A percentile compares a stretch with the other conserved stretches of the same genome.
Evolutionary conservation across 1,284 basidiomycete genomes (phyloP).

Genomic region (Puccinia coronata): DNA sequence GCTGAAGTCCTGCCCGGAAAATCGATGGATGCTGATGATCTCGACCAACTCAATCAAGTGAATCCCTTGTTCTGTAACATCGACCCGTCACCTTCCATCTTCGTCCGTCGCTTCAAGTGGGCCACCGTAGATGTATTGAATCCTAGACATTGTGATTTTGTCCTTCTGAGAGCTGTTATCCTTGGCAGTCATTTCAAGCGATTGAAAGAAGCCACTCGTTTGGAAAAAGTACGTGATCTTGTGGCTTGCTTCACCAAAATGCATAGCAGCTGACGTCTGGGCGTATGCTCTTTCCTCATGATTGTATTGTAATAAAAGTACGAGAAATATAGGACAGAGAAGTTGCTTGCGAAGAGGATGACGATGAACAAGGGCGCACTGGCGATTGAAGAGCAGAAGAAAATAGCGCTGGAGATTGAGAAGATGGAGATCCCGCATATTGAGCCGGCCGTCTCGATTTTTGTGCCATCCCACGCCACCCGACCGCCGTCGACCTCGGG

Average conservation of each 20-base stretch:
- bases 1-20: not conserved
- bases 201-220: conserved; percentile 43
- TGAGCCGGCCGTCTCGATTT: conserved; percentile 20
- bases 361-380: conserved; percentile 26
- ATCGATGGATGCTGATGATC: conserved; percentile 16
- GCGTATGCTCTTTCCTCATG: too few relatives aligned
- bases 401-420: conserved; percentile 24
- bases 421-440: conserved; percentile 33
- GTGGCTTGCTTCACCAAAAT: not conserved
- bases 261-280: not conserved
- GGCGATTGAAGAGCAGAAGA: conserved; percentile 24
- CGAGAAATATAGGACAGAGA: conserved; percentile 42
- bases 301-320: conserved; percentile 36
- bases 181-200: conserved; percentile 41
- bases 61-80: conserved; percentile 1
- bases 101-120: conserved; percentile 34
- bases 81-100: not conserved
- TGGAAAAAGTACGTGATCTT: conserved; percentile 34
- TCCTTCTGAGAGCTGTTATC: conserved; percentile 23
- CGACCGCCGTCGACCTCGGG: not conserved
- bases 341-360: conserved; percentile 12
- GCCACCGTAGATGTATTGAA: conserved; percentile 36
- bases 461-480: not conserved
- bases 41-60: conserved; percentile 7
- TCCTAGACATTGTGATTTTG: conserved; percentile 42